Conservation (phyloP, 2,329 filamentous ascomycete species). For the Monosporascus sp. region DNA sequence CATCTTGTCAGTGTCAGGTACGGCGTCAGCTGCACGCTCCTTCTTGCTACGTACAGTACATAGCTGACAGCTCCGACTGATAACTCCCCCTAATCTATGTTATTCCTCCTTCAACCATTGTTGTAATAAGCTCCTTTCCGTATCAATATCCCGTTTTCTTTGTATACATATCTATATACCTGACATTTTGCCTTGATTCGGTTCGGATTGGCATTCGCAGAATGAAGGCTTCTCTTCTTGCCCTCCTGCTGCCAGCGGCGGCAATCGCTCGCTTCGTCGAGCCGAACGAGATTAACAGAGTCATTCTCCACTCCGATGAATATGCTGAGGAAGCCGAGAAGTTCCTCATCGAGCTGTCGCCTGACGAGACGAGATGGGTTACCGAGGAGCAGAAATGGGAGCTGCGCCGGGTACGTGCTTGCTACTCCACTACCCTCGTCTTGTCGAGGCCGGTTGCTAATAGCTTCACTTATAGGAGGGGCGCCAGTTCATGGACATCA, state of each 20-base stretch:
- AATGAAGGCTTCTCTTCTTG: conserved; percentile 46
- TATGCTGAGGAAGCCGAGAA: conserved; percentile 38
- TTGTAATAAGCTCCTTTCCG: no score
- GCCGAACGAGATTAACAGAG: conserved; percentile 43
- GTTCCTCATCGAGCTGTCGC: conserved; percentile 79
- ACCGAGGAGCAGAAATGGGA: conserved; percentile 96
- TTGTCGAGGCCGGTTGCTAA: conserved; percentile 7
- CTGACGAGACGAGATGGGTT: conserved; percentile 78
- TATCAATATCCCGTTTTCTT: not conserved
- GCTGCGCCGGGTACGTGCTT: conserved; percentile 66
- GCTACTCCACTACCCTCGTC: not conserved
- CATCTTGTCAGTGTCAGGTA: no score
- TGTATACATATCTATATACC: not conserved
- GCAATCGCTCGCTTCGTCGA: conserved; percentile 54
- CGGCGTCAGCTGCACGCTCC: no score
- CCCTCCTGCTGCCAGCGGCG: conserved; percentile 48
- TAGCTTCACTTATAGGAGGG: conserved; percentile 56
- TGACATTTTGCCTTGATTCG: not conserved
- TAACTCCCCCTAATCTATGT: no score
- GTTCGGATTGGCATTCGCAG: not conserved
- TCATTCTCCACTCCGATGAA: conserved; percentile 43
- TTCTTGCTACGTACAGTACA: no score
- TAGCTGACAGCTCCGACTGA: no score
- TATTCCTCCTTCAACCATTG: no score
- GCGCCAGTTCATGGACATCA: conserved; percentile 92